phyloP scores from a whole-genome alignment of 2,329 filamentous ascomycete species.

The Cryphonectria carpinicola region DNA sequence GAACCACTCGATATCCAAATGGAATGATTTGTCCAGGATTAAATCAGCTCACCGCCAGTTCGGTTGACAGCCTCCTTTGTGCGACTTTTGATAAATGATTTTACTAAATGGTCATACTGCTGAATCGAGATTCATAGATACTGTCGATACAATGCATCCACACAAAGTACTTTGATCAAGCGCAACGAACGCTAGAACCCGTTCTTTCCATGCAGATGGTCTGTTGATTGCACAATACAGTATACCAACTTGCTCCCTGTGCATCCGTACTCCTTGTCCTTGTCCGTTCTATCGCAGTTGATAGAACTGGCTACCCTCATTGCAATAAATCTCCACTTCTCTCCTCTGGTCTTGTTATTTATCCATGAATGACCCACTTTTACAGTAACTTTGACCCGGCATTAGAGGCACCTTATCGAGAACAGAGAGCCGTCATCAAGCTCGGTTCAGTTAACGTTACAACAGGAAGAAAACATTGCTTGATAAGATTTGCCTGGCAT shows the following conservation, averaged over 20 bases:
- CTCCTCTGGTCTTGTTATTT: neutral
- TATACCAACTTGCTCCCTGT: neutral
- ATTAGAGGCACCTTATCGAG: conserved; percentile 8
- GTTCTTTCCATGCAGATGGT: neutral
- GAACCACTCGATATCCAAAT: neutral
- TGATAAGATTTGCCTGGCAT: neutral
- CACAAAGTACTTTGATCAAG: too few species aligned
- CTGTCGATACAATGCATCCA: too few species aligned
- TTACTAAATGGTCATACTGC: too few species aligned
- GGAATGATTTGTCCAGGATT: neutral
- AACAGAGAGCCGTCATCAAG: neutral
- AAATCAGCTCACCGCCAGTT: neutral
- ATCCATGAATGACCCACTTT: neutral
- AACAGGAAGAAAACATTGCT: neutral
- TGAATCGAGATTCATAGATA: too few species aligned
- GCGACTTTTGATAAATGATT: too few species aligned
- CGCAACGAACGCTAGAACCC: neutral
- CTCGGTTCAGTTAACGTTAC: neutral
- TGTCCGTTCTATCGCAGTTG: neutral
- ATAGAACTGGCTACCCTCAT: neutral
- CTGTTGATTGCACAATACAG: neutral
- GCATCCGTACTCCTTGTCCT: neutral
- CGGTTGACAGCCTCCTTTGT: neutral
- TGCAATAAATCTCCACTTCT: neutral
- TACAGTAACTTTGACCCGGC: conserved; percentile 3